Conservation (phyloP, 148 eudicot species). For the Silene latifolia region DNA sequence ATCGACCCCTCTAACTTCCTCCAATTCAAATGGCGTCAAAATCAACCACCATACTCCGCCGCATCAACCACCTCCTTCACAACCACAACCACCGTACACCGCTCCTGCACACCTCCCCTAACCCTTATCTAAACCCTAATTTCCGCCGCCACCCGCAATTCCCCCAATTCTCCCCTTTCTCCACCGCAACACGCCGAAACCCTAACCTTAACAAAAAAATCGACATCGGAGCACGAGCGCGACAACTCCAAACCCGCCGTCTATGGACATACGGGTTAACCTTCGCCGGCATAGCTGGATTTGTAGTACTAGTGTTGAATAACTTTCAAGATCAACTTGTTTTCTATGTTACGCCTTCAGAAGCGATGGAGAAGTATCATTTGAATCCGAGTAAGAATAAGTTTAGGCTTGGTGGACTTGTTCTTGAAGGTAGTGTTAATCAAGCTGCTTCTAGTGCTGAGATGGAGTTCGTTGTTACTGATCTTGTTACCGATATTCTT, state of each 20-base stretch:
- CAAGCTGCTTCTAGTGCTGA: constrained; percentile 59
- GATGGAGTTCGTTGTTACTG: constrained; percentile 82
- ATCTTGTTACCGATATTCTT: constrained; percentile 69
- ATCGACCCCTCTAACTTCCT: not conserved
- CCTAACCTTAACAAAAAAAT: constrained; percentile 28
- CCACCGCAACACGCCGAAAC: constrained; percentile 45
- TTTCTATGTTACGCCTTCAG: constrained; percentile 78
- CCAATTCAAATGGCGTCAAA: not conserved
- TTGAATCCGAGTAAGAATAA: constrained; percentile 47
- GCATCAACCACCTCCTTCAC: constrained; percentile 33
- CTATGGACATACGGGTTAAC: constrained; percentile 84
- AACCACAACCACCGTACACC: constrained; percentile 34
- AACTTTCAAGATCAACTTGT: constrained; percentile 83
- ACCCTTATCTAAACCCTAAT: not conserved
- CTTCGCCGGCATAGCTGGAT: constrained; percentile 75
- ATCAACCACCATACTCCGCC: constrained; percentile 25
- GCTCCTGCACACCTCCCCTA: constrained; percentile 19
- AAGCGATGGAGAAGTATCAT: constrained; percentile 50
- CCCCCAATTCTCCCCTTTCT: constrained; percentile 28
- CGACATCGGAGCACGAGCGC: constrained; percentile 82
- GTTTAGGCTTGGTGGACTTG: constrained; percentile 81
- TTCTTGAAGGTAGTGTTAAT: constrained; percentile 67
- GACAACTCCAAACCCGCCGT: constrained; percentile 74
- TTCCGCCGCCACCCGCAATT: constrained; percentile 17
- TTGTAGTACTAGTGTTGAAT: constrained; percentile 64